These are phyloP conservation scores for Aspergillus flavus DNA, from an alignment of 2,329 filamentous ascomycete species.

Conservation along the genomic window DNA sequence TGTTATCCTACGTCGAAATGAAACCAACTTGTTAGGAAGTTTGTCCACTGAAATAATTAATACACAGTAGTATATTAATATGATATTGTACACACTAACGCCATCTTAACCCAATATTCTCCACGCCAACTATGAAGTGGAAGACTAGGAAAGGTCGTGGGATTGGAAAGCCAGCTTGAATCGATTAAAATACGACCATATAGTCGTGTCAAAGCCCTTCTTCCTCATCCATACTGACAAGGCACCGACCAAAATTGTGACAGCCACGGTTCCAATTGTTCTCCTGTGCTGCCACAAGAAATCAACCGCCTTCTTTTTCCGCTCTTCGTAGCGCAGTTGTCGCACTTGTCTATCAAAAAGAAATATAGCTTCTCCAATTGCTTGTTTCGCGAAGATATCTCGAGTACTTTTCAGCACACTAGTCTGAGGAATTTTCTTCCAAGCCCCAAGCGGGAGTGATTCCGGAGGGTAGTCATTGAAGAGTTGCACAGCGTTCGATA, in stretches of 20 bases:
- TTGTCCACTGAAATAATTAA: background rate
- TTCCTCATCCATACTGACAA: conserved; percentile 69
- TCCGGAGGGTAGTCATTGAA: conserved; percentile 72
- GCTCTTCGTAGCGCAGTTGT: conserved; percentile 70
- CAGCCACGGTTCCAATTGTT: conserved; percentile 62
- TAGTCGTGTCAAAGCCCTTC: conserved; percentile 38
- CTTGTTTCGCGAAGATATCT: conserved; percentile 57
- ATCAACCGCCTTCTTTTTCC: conserved; percentile 53
- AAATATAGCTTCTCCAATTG: conserved; percentile 64
- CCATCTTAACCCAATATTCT: background rate
- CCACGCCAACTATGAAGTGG: background rate
- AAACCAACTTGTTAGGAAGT: background rate
- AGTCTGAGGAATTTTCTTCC: conserved; percentile 70
- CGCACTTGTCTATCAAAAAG: conserved; percentile 72
- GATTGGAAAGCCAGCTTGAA: conserved; percentile 28
- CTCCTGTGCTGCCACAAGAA: conserved; percentile 66
- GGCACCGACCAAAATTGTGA: conserved; percentile 68
- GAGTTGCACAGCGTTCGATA: conserved; percentile 66
- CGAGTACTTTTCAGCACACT: conserved; percentile 87
- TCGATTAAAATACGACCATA: conserved; percentile 37
- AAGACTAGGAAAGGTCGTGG: conserved; percentile 15
- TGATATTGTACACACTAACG: background rate
- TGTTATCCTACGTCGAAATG: background rate
- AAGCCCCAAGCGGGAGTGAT: conserved; percentile 63
- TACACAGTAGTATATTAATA: background rate